A percentile compares a stretch with the other conserved stretches of the same genome.
Evolutionary conservation across 495 filamentous ascomycete genomes (phyloP).

Genomic region (Penicillium canescens): DNA sequence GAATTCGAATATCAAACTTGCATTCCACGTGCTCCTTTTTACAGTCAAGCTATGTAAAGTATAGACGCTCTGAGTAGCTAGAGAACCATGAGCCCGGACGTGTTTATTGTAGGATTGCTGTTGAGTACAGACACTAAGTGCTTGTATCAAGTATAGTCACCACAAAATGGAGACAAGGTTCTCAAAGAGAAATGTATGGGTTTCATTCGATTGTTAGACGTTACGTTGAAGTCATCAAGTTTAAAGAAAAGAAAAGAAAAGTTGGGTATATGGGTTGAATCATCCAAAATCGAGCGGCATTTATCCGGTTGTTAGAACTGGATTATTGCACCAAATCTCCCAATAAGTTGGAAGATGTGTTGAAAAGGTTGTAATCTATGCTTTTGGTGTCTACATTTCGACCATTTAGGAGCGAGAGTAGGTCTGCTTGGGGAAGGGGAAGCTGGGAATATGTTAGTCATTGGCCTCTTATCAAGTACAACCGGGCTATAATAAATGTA

Average conservation of each 20-base stretch:
- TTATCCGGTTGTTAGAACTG: constrained; percentile 13
- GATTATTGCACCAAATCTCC: constrained; percentile 18
- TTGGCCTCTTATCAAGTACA: neutral
- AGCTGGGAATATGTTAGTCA: constrained; percentile 48
- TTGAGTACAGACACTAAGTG: neutral
- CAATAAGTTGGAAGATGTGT: constrained; percentile 19
- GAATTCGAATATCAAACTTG: neutral
- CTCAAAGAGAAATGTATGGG: neutral
- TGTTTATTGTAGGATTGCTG: neutral
- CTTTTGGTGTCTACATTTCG: constrained; percentile 10
- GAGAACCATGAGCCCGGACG: neutral
- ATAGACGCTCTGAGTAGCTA: too few relatives aligned
- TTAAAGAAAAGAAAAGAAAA: constrained; percentile 8
- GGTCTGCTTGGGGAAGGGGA: constrained; percentile 79
- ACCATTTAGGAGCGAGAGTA: constrained; percentile 52
- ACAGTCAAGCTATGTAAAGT: neutral
- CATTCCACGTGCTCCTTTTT: neutral
- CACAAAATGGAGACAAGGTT: neutral
- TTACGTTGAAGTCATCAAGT: constrained; percentile 33
- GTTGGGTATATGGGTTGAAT: constrained; percentile 54
- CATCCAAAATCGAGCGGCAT: constrained; percentile 34
- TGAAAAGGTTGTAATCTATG: constrained; percentile 21
- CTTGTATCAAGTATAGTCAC: neutral
- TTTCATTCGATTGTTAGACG: constrained; percentile 28
- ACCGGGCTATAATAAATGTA: neutral